Conservation (phyloP, 306 rosid species). For the Citrullus mucosospermus region DNA sequence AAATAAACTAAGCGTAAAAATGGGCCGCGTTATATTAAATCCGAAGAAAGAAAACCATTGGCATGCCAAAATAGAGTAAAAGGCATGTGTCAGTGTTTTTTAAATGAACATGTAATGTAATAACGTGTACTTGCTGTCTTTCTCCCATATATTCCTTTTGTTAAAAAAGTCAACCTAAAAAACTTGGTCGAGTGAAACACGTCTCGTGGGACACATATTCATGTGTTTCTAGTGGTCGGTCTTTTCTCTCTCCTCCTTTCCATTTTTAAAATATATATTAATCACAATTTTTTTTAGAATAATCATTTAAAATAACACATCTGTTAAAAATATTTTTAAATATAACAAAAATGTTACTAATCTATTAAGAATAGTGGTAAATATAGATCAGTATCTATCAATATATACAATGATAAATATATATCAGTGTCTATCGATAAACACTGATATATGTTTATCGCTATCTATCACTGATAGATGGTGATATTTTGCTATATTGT, state of each 20-base stretch:
- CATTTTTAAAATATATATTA: not conserved
- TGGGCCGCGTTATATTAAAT: not conserved
- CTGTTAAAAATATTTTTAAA: too few relatives aligned
- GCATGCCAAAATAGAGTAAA: not conserved
- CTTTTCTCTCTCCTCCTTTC: slow-evolving; percentile 1
- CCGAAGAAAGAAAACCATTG: too few relatives aligned
- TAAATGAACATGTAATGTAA: slow-evolving; percentile 10
- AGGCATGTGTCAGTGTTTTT: slow-evolving; percentile 6
- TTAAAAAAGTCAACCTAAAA: slow-evolving; percentile 22
- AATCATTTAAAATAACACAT: too few relatives aligned
- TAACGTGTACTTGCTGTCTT: slow-evolving; percentile 20
- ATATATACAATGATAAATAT: too few relatives aligned
- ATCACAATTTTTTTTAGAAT: too few relatives aligned
- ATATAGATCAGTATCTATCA: too few relatives aligned
- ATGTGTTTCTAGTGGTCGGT: slow-evolving; percentile 15
- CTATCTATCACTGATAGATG: too few relatives aligned
- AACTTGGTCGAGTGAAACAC: slow-evolving; percentile 20
- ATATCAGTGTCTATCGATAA: too few relatives aligned
- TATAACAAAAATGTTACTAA: too few relatives aligned
- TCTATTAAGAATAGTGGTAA: too few relatives aligned
- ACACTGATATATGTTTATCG: too few relatives aligned
- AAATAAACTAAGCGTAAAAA: not conserved
- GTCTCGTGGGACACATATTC: slow-evolving; percentile 20
- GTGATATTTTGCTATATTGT: too few relatives aligned
- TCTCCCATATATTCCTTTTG: not conserved